Evolutionary conservation across 805 yeast genomes (phyloP).

Genomic region (Barnettozyma vustinii): DNA sequence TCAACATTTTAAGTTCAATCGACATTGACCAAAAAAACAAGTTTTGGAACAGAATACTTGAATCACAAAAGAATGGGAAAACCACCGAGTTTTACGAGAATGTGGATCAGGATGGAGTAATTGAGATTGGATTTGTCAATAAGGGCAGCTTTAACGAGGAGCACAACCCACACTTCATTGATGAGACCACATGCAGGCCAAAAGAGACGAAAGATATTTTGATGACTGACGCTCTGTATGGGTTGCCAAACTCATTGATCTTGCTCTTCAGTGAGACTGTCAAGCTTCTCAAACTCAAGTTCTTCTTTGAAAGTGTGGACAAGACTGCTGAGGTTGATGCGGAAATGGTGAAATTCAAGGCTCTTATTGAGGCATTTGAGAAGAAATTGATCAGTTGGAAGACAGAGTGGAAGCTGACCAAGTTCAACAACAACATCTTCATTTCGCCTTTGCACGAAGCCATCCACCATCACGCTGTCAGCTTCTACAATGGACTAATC

Average conservation of each 20-base stretch:
- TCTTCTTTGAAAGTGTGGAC: slow-evolving; percentile 31
- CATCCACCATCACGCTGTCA: slow-evolving; percentile 71
- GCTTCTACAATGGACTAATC: slow-evolving; percentile 67
- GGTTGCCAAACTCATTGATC: slow-evolving; percentile 77
- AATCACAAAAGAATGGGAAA: slow-evolving; percentile 20
- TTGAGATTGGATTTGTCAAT: slow-evolving; percentile 34
- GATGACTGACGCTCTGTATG: slow-evolving; percentile 77
- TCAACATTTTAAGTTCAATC: slow-evolving; percentile 14
- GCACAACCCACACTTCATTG: slow-evolving; percentile 36
- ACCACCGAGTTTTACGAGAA: slow-evolving; percentile 34
- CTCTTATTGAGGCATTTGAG: slow-evolving; percentile 34
- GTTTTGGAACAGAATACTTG: slow-evolving; percentile 10
- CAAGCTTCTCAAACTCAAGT: slow-evolving; percentile 56
- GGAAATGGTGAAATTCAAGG: slow-evolving; percentile 17
- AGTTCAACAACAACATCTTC: slow-evolving; percentile 24
- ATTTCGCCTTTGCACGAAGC: slow-evolving; percentile 48
- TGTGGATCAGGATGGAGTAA: slow-evolving; percentile 41
- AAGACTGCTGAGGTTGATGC: slow-evolving; percentile 4
- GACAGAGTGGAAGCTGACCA: slow-evolving; percentile 63
- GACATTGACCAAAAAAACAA: slow-evolving; percentile 11
- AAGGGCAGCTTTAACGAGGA: slow-evolving; percentile 15
- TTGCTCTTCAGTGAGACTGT: slow-evolving; percentile 69
- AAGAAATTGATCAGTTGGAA: slow-evolving; percentile 57
- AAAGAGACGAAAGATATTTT: slow-evolving; percentile 42
- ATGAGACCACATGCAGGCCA: slow-evolving; percentile 27